Conservation (phyloP, 441 rosid species). For the Macaranga tanarius region DNA sequence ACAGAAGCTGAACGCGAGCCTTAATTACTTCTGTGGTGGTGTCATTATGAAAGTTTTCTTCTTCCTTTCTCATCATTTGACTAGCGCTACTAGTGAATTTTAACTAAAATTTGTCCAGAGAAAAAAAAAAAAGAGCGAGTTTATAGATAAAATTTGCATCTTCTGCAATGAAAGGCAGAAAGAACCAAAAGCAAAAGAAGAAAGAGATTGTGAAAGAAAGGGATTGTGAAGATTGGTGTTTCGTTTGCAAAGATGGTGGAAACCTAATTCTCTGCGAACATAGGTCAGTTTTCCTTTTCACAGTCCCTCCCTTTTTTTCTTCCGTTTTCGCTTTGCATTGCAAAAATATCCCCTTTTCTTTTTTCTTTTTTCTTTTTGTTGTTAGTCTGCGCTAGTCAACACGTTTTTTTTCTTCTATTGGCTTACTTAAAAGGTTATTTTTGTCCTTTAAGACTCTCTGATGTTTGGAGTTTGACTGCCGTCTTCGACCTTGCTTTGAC, state of each 20-base stretch:
- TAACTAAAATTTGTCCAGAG: too few relatives aligned
- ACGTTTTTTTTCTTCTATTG: background rate
- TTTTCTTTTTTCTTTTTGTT: background rate
- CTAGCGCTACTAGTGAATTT: too few relatives aligned
- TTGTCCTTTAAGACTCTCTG: background rate
- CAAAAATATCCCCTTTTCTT: too few relatives aligned
- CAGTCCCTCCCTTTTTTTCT: background rate
- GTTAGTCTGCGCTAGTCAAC: background rate
- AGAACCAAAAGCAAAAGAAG: background rate
- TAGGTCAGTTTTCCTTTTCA: constrained; percentile 21
- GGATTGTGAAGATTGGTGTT: constrained; percentile 49
- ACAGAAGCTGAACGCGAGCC: too few relatives aligned
- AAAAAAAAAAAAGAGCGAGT: too few relatives aligned
- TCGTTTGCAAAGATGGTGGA: constrained; percentile 55
- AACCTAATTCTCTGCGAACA: constrained; percentile 45
- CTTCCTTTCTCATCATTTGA: too few relatives aligned
- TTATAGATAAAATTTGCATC: too few relatives aligned
- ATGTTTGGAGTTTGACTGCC: too few relatives aligned
- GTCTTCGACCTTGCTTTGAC: too few relatives aligned
- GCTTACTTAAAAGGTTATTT: background rate
- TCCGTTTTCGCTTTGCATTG: background rate
- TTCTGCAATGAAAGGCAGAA: background rate
- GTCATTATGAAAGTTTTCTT: too few relatives aligned
- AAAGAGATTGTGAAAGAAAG: constrained; percentile 18
- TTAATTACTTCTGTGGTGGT: too few relatives aligned